A percentile compares a stretch with the other conserved stretches of the same genome.
phyloP scores from a whole-genome alignment of 2,329 filamentous ascomycete genomes.

The Epicoccum nigrum region DNA sequence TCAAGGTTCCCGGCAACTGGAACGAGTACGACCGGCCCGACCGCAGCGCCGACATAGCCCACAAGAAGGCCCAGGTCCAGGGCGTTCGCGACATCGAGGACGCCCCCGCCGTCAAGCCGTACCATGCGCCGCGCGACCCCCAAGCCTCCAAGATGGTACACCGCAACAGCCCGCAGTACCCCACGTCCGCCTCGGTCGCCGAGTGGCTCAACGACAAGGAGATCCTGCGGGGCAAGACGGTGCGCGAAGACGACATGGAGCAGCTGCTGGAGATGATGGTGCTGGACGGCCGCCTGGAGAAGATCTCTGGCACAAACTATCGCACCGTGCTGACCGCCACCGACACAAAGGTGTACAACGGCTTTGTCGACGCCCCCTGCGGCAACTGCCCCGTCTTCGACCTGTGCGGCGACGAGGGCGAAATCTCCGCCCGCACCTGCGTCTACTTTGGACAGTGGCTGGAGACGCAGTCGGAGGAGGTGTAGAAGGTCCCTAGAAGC shows the following conservation, averaged over 20 bases:
- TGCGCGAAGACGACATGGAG: constrained; percentile 74
- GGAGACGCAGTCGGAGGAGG: constrained; percentile 39
- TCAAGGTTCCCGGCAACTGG: constrained; percentile 56
- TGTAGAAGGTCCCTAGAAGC: constrained; percentile 18
- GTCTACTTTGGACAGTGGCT: constrained; percentile 92
- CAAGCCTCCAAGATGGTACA: constrained; percentile 50
- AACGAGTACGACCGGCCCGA: constrained; percentile 50
- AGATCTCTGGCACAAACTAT: constrained; percentile 59
- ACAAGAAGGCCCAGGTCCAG: constrained; percentile 46
- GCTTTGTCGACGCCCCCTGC: constrained; percentile 87
- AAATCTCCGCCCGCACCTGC: constrained; percentile 87
- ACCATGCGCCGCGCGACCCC: constrained; percentile 31
- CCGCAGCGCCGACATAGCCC: constrained; percentile 40
- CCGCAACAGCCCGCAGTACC: constrained; percentile 76
- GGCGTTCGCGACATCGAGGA: constrained; percentile 43
- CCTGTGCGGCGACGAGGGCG: constrained; percentile 87
- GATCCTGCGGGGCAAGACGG: constrained; percentile 71
- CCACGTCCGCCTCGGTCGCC: constrained; percentile 79
- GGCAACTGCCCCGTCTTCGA: constrained; percentile 92
- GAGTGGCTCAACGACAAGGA: constrained; percentile 71
- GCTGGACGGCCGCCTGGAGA: constrained; percentile 84
- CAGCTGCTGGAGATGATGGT: constrained; percentile 87
- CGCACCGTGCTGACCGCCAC: constrained; percentile 49
- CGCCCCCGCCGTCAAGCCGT: constrained; percentile 32
- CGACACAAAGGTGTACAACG: constrained; percentile 65